Evolutionary conservation across 139 green algal species (phyloP).

Genomic region (Gonium pectorale): DNA sequence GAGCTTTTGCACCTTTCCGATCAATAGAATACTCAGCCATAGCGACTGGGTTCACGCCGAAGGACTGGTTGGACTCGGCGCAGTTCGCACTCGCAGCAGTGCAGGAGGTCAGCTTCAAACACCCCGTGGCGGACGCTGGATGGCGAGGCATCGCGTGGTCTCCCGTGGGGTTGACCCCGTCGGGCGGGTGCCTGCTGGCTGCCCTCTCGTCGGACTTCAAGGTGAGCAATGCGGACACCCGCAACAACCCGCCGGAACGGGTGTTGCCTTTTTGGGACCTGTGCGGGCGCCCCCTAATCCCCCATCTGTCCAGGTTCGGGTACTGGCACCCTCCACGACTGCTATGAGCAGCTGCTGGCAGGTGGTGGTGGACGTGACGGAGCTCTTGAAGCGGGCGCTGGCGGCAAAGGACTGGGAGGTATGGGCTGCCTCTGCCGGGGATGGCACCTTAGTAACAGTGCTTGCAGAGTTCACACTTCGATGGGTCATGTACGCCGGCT

Average conservation of each 20-base stretch:
- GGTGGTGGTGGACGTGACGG: not conserved
- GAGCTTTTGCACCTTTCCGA: not conserved
- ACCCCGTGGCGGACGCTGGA: not conserved
- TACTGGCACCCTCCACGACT: not conserved
- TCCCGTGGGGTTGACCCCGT: not conserved
- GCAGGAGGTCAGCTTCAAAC: not conserved
- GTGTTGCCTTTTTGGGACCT: not conserved
- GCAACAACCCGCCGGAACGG: not conserved
- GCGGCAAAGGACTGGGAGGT: not conserved
- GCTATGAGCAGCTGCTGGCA: constrained; percentile 12
- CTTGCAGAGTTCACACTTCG: too few species aligned
- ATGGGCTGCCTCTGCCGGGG: too few species aligned
- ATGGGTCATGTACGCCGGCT: too few species aligned
- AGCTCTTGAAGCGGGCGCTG: not conserved
- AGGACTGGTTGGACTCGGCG: constrained; percentile 25
- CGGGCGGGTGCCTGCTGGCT: constrained; percentile 20
- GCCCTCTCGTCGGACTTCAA: constrained; percentile 20
- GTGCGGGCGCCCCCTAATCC: too few species aligned
- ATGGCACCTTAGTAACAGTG: too few species aligned
- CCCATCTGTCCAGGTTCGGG: not conserved
- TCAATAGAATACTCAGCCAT: not conserved
- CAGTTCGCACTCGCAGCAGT: constrained; percentile 14
- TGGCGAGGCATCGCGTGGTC: constrained; percentile 15
- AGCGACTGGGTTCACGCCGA: not conserved
- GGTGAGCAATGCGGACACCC: not conserved